Evolutionary conservation across 345 rosid species (phyloP).

Genomic region (Linum tenue): DNA sequence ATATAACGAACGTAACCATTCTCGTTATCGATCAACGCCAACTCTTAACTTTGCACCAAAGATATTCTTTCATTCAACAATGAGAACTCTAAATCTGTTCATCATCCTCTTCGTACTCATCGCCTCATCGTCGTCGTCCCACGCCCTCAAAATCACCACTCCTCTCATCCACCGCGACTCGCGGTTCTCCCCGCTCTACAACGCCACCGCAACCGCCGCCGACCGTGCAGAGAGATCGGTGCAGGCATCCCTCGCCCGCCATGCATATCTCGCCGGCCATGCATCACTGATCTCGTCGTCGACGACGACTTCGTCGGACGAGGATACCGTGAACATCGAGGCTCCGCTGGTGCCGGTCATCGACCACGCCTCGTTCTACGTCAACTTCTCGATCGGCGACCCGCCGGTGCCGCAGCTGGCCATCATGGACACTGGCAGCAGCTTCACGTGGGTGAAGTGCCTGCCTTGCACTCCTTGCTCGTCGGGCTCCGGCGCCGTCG

Average conservation of each 20-base stretch:
- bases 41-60: too few relatives aligned
- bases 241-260: background rate
- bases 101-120: too few relatives aligned
- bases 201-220: background rate
- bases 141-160: background rate
- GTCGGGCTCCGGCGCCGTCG: background rate
- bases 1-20: too few relatives aligned
- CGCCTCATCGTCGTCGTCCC: background rate
- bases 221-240: background rate
- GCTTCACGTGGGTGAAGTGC: background rate
- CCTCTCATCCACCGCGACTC: background rate
- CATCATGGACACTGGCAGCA: background rate
- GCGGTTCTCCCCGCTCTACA: background rate
- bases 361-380: background rate
- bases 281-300: background rate
- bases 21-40: too few relatives aligned
- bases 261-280: background rate
- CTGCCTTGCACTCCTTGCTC: background rate
- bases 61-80: too few relatives aligned
- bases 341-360: background rate
- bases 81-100: too few relatives aligned
- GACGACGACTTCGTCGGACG: background rate
- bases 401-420: background rate
- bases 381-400: background rate
- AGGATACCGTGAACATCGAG: background rate